Percentiles rank a stretch among this genome's conserved stretches.
Evolutionary conservation across 2,329 filamentous ascomycete genomes (phyloP).

Genomic region (Talaromyces rugulosus): DNA sequence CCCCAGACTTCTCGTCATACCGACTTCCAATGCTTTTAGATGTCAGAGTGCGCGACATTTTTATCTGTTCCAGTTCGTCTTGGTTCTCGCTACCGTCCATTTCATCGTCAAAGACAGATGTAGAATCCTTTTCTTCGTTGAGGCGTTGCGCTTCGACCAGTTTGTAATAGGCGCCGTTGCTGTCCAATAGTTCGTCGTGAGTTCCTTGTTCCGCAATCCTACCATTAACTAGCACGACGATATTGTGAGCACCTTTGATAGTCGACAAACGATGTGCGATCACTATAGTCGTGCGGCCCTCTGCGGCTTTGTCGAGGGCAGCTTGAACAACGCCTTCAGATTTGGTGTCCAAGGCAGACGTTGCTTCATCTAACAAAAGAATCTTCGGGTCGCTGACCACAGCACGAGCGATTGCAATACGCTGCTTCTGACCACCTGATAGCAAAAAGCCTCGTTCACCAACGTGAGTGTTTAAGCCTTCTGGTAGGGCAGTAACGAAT

Average conservation of each 20-base stretch:
- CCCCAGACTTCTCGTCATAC: conserved; percentile 28
- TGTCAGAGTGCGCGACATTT: conserved; percentile 19
- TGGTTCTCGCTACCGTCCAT: conserved; percentile 22
- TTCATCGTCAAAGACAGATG: conserved; percentile 15
- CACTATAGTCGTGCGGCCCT: conserved; percentile 41
- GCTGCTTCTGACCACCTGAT: conserved; percentile 88
- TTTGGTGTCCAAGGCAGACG: conserved; percentile 80
- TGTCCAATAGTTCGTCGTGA: conserved; percentile 35
- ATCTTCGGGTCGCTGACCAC: conserved; percentile 78
- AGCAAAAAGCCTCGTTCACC: conserved; percentile 78
- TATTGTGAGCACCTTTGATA: conserved; percentile 41
- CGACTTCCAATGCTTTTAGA: conserved; percentile 6
- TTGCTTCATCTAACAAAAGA: conserved; percentile 85
- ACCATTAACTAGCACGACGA: conserved; percentile 43
- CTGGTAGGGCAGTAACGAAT: conserved; percentile 69
- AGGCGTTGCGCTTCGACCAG: conserved; percentile 50
- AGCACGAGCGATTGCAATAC: conserved; percentile 79
- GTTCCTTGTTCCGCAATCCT: conserved; percentile 42
- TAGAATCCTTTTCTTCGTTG: conserved; percentile 53
- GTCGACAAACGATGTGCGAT: conserved; percentile 46
- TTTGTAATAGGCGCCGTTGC: conserved; percentile 35
- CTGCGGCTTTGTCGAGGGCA: conserved; percentile 69
- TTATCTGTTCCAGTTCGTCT: conserved; percentile 25
- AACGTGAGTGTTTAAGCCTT: conserved; percentile 79
- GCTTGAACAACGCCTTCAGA: conserved; percentile 83